These are phyloP conservation scores for Euclidium syriacum DNA, from an alignment of 345 rosid genomes.

Conservation along the genomic window DNA sequence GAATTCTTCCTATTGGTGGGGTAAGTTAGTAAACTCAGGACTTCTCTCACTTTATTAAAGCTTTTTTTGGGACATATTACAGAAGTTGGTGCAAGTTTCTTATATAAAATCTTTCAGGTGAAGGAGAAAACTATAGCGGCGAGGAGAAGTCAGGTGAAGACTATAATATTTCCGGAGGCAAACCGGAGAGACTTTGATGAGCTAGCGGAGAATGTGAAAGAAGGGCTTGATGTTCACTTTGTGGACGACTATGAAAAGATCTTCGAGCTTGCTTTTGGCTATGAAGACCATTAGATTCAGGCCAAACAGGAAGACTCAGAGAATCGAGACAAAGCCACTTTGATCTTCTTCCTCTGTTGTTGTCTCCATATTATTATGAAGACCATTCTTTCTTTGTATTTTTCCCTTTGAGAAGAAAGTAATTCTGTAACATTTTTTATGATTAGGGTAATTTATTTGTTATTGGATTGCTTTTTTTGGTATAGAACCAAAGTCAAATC, in stretches of 20 bases:
- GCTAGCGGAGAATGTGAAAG: conserved; percentile 77
- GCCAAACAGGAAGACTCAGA: conserved; percentile 12
- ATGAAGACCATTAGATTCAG: conserved; percentile 13
- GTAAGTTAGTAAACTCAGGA: conserved; percentile 42
- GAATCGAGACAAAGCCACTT: neutral
- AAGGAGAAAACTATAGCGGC: conserved; percentile 97
- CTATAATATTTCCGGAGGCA: conserved; percentile 81
- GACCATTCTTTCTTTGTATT: conserved; percentile 8
- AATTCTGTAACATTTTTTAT: neutral
- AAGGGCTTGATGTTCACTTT: conserved; percentile 92
- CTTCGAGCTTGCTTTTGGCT: conserved; percentile 53
- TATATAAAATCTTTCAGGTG: conserved; percentile 44
- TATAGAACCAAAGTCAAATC: conserved; percentile 9
- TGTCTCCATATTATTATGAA: neutral
- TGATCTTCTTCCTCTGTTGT: neutral
- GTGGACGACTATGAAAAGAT: conserved; percentile 72
- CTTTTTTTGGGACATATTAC: neutral
- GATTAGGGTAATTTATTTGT: conserved; percentile 7
- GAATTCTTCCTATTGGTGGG: conserved; percentile 98
- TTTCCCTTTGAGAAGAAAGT: neutral
- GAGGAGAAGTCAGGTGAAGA: conserved; percentile 80
- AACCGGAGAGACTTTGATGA: conserved; percentile 93
- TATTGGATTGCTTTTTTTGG: conserved; percentile 5
- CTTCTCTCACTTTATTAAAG: neutral
- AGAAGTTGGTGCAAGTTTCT: conserved; percentile 3